These are phyloP conservation scores for Glycyrrhiza uralensis DNA, from an alignment of 306 rosid species.

Conservation along the genomic window DNA sequence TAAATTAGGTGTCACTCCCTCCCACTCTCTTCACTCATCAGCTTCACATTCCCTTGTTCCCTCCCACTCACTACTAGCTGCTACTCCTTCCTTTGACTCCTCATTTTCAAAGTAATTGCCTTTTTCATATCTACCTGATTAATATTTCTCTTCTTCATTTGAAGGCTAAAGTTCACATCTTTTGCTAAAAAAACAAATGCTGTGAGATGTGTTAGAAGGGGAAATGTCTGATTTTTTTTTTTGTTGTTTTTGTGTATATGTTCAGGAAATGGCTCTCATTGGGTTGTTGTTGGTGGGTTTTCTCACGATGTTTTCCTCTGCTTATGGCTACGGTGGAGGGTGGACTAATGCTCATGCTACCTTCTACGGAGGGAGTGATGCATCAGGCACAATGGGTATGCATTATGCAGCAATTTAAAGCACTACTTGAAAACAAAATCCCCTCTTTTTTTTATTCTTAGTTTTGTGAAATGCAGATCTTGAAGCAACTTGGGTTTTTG, in stretches of 20 bases:
- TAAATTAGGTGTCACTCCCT: conserved; percentile 38
- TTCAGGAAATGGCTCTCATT: conserved; percentile 64
- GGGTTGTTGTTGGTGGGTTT: conserved; percentile 49
- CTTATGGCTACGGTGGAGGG: conserved; percentile 58
- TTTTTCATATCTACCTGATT: conserved; percentile 1
- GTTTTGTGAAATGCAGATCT: background rate
- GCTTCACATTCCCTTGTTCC: conserved; percentile 20
- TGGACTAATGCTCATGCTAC: conserved; percentile 93
- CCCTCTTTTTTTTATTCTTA: background rate
- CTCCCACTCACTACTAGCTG: background rate
- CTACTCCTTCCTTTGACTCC: background rate
- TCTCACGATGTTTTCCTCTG: conserved; percentile 51
- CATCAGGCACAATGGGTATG: conserved; percentile 99
- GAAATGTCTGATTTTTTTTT: conserved; percentile 20
- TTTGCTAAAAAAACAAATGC: background rate
- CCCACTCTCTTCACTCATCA: conserved; percentile 38
- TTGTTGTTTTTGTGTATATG: conserved; percentile 2
- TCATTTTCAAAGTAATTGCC: conserved; percentile 38
- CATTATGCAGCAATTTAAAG: background rate
- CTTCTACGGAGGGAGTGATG: conserved; percentile 96
- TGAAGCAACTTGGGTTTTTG: background rate
- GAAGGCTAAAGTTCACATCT: background rate
- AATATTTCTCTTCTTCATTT: conserved; percentile 3
- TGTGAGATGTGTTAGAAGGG: background rate
- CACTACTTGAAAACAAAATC: background rate